Conservation (phyloP, 2,329 filamentous ascomycete genomes). For the Colletotrichum tamarilloi region DNA sequence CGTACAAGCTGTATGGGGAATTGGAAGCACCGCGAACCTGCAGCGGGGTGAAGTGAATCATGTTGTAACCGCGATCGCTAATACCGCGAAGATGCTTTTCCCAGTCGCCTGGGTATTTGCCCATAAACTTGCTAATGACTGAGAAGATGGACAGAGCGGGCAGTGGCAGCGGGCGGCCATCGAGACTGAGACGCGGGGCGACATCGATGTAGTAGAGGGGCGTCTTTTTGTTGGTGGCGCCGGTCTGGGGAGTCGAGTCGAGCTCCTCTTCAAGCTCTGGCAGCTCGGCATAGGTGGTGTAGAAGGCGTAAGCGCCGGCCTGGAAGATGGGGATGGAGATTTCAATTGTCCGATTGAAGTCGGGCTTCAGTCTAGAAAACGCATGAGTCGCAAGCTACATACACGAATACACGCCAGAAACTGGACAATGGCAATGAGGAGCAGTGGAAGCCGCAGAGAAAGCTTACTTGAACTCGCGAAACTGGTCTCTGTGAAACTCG, state of each 20-base stretch:
- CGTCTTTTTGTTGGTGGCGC: slow-evolving; percentile 72
- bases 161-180: slow-evolving; percentile 80
- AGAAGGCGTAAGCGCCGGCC: slow-evolving; percentile 92
- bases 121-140: slow-evolving; percentile 98
- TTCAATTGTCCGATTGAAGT: slow-evolving; percentile 92
- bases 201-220: slow-evolving; percentile 93
- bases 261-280: slow-evolving; percentile 76
- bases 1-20: slow-evolving; percentile 96
- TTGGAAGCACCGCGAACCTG: slow-evolving; percentile 91
- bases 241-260: slow-evolving; percentile 56
- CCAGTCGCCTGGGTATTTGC: slow-evolving; percentile 90
- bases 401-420: not conserved
- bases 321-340: slow-evolving; percentile 88
- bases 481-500: slow-evolving; percentile 81
- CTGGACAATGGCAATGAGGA: not conserved
- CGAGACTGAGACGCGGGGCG: slow-evolving; percentile 80
- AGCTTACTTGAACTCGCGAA: slow-evolving; percentile 92
- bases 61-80: slow-evolving; percentile 93
- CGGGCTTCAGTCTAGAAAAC: slow-evolving; percentile 77
- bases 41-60: slow-evolving; percentile 97
- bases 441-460: not conserved
- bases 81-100: slow-evolving; percentile 89
- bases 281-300: slow-evolving; percentile 90
- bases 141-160: slow-evolving; percentile 93
- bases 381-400: slow-evolving; percentile 6